A percentile compares a stretch with the other conserved stretches of the same genome.
Evolutionary conservation across 2,329 filamentous ascomycete species (phyloP).

Genomic region (Diaporthe caulivora): DNA sequence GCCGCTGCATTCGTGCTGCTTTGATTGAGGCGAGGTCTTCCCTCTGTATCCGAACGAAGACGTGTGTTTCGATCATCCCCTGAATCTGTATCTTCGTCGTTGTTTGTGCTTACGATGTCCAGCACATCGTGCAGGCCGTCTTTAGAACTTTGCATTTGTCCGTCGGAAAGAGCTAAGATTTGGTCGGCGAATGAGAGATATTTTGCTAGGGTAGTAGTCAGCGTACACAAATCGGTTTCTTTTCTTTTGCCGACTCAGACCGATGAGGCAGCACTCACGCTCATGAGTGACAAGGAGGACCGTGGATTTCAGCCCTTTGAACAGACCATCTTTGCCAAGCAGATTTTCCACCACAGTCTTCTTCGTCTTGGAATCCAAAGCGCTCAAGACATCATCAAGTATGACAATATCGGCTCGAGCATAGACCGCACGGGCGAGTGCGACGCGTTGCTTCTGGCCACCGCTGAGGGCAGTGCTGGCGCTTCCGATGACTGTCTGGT

Average conservation of each 20-base stretch:
- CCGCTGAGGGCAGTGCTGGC: not conserved
- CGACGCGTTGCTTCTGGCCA: constrained; percentile 17
- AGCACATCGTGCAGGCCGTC: not conserved
- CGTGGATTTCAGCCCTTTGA: constrained; percentile 45
- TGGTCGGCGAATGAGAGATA: not conserved
- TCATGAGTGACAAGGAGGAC: constrained; percentile 50
- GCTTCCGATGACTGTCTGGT: not conserved
- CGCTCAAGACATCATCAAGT: constrained; percentile 53
- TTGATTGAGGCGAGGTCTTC: not conserved
- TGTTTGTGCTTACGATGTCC: not conserved
- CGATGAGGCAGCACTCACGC: constrained; percentile 39
- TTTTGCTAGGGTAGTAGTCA: constrained; percentile 49
- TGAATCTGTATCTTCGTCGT: not conserved
- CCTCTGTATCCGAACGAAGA: not conserved
- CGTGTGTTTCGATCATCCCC: not conserved
- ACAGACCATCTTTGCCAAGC: constrained; percentile 47
- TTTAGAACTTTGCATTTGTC: not conserved
- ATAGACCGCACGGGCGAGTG: constrained; percentile 52
- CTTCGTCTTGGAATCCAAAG: constrained; percentile 51
- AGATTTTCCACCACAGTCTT: constrained; percentile 46
- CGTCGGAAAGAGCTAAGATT: not conserved
- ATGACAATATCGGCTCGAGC: constrained; percentile 46
- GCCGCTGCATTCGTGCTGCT: no score
- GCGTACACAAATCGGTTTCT: constrained; percentile 42
- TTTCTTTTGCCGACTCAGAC: no score